Conservation (phyloP, 257 asterid genomes). For the Ilex asprella region DNA sequence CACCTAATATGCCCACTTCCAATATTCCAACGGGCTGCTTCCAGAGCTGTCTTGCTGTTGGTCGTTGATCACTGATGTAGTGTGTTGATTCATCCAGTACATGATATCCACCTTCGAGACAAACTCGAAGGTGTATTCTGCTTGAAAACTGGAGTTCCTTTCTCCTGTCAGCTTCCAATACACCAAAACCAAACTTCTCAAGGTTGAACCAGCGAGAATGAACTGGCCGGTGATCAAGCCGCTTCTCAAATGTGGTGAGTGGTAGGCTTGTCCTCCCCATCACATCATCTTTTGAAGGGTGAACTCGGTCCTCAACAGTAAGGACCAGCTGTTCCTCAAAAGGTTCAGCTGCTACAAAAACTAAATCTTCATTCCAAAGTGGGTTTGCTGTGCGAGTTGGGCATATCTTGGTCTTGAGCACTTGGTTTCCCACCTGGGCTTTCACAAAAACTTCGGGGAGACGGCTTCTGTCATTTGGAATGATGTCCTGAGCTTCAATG, state of each 20-base stretch:
- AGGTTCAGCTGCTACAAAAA: conserved; percentile 71
- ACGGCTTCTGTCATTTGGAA: conserved; percentile 38
- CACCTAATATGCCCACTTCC: conserved; percentile 66
- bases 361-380: conserved; percentile 66
- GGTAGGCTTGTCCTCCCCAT: conserved; percentile 52
- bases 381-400: conserved; percentile 53
- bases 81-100: conserved; percentile 65
- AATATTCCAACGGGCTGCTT: conserved; percentile 62
- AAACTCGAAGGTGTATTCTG: conserved; percentile 55
- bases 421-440: conserved; percentile 58
- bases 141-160: conserved; percentile 53
- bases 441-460: conserved; percentile 48
- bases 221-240: conserved; percentile 71
- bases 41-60: conserved; percentile 81
- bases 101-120: conserved; percentile 87
- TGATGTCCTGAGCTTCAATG: conserved; percentile 72
- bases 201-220: conserved; percentile 72
- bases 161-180: conserved; percentile 41
- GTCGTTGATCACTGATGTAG: conserved; percentile 67
- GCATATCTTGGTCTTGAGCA: conserved; percentile 43
- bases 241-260: conserved; percentile 42
- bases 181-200: conserved; percentile 42
- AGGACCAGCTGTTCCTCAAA: conserved; percentile 67
- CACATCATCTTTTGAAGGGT: conserved; percentile 49
- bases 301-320: conserved; percentile 55